Percentiles rank a stretch among this genome's conserved stretches.
These are phyloP conservation scores for Crucibulum laeve DNA, from an alignment of 768 basidiomycete genomes.

Conservation along the genomic window DNA sequence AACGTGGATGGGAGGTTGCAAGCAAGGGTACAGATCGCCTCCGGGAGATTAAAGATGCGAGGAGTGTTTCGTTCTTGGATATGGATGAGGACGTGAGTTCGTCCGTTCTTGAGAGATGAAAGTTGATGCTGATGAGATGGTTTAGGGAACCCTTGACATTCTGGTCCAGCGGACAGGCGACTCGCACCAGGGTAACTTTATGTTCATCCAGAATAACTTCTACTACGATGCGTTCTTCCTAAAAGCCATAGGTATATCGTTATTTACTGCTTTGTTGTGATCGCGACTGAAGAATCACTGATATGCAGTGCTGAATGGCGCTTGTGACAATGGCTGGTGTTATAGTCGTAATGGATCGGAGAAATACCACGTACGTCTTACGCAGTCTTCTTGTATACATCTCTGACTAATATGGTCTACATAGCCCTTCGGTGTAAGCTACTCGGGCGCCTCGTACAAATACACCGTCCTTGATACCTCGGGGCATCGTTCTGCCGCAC, in stretches of 20 bases:
- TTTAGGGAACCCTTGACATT: slow-evolving; percentile 85
- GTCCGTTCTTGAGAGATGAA: neutral
- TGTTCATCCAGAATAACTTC: slow-evolving; percentile 94
- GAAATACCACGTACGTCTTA: slow-evolving; percentile 66
- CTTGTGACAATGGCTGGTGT: slow-evolving; percentile 83
- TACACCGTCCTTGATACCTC: slow-evolving; percentile 93
- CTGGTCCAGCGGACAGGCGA: slow-evolving; percentile 80
- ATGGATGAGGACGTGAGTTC: slow-evolving; percentile 89
- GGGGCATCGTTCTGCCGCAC: slow-evolving; percentile 84
- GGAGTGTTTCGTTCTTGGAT: slow-evolving; percentile 78
- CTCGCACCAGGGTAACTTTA: slow-evolving; percentile 53
- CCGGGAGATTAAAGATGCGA: slow-evolving; percentile 69
- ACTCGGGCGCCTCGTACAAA: slow-evolving; percentile 93
- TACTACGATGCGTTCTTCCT: slow-evolving; percentile 99
- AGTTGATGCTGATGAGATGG: neutral
- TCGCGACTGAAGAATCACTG: neutral
- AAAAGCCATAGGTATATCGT: slow-evolving; percentile 87
- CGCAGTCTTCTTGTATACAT: slow-evolving; percentile 2
- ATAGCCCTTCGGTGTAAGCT: slow-evolving; percentile 91
- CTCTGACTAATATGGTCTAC: slow-evolving; percentile 7
- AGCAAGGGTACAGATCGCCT: slow-evolving; percentile 57
- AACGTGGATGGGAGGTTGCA: slow-evolving; percentile 62
- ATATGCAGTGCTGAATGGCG: slow-evolving; percentile 85
- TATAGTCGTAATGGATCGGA: slow-evolving; percentile 52
- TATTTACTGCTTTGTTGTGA: neutral